Base-by-base conservation (phyloP, 257 asterid genomes). In the Solanum sitiens region DNA sequence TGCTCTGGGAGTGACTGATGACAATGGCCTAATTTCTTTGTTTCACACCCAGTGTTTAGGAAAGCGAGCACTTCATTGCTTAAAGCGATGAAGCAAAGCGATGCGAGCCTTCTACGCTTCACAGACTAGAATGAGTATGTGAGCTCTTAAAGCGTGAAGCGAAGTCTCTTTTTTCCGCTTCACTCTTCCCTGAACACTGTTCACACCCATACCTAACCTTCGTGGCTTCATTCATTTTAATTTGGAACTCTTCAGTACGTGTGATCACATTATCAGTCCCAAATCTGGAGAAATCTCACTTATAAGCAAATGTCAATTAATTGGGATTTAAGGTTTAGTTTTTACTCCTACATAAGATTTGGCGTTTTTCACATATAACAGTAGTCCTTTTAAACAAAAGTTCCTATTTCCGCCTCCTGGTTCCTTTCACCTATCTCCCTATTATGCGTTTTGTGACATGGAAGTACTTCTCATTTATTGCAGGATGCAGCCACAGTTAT, bases 401-500 rank as follows among this genome's bases (percentile, higher is more conserved):
- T 6, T 65, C 10, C 75, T 65, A 25, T 65, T 68, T 30, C 39
- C 39, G 37, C 20, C 23, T n/a, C 32, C 20, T 25, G 73, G 40
- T 70, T 8, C 40, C 44, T 18, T 72, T 72, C 44, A 33, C 16
- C 27, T 53, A 18, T 56, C 65, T 56, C 65, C 65, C 65, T 10
- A 18, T 56, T 56, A 56, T 56, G 65, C 4, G 65, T 71, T 7
- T 68, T 30, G 50, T 85, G 73, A 45, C 39, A 7, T 79, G 27
- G 5, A 53, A 21, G n/a, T 20, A 13, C 7, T 56, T 42, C 25
- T 85, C 37, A 47, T 61, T 63, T 23, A 75, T 63, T 63, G 16
- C 95, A 96, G 98, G 99, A 96, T 84, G 90, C 98, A 30, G 95
- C 95, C 39, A 91, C 90, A 90, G 97, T 96, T 3, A 93, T 96